Evolutionary conservation across 2,329 filamentous ascomycete species (phyloP).

Genomic region (Aspergillus ruber): DNA sequence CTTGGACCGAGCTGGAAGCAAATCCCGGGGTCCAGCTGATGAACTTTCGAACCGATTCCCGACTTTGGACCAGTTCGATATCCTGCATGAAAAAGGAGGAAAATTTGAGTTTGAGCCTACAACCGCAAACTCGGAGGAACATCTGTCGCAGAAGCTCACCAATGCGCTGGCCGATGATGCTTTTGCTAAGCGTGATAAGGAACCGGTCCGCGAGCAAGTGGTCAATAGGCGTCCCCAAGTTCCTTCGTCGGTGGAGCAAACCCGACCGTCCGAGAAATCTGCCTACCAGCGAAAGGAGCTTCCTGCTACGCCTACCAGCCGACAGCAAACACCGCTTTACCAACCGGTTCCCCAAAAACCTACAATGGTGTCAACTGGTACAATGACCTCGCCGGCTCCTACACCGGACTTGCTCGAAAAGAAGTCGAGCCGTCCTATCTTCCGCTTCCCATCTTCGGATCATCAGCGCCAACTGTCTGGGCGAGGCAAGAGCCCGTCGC

Average conservation of each 20-base stretch:
- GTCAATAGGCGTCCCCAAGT: constrained; percentile 18
- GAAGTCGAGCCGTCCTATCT: constrained; percentile 41
- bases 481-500: constrained; percentile 26
- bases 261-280: constrained; percentile 17
- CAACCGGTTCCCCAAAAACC: constrained; percentile 45
- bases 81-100: constrained; percentile 74
- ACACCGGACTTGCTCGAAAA: constrained; percentile 31
- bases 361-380: constrained; percentile 63
- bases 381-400: constrained; percentile 61
- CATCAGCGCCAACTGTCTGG: constrained; percentile 40
- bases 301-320: not conserved
- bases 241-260: constrained; percentile 15
- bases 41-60: constrained; percentile 83
- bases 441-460: constrained; percentile 47
- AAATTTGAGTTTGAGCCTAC: constrained; percentile 75
- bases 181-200: constrained; percentile 52
- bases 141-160: constrained; percentile 61
- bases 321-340: constrained; percentile 27
- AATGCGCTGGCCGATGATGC: constrained; percentile 78
- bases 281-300: constrained; percentile 14
- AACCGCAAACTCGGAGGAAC: constrained; percentile 44
- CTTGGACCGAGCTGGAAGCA: constrained; percentile 60
- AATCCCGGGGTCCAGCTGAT: constrained; percentile 53
- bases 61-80: constrained; percentile 83
- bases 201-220: constrained; percentile 21